Evolutionary conservation across 2,329 filamentous ascomycete genomes (phyloP), one percentile per base, ranked within the genome.

Genomic region (Zymoseptoria passerinii): DNA sequence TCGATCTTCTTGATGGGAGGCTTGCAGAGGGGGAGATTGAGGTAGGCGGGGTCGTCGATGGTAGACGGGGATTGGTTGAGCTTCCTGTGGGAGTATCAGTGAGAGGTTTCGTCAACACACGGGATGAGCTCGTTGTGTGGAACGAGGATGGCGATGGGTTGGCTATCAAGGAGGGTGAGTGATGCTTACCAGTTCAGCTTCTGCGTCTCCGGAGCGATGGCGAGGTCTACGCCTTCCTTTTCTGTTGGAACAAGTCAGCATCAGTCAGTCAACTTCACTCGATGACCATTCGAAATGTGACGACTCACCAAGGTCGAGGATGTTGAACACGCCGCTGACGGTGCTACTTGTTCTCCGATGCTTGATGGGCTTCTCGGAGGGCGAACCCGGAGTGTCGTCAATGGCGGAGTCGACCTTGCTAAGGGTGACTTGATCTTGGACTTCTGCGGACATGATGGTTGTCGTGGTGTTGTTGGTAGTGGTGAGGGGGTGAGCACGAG

Each of bases 1-100:
- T 96, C 91, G 76, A 97, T 92, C 80, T 90, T 92, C 83, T 94
- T 95, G 75, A 97, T 84, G 35, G 88, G 86, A 52, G 92, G 92
- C 61, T 78, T 86, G 68, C 89, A 87, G 67, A 97, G 84, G 61
- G 81, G 78, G 74, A 92, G 85, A 79, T 92, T 92, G 66, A 97
- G 84, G 62, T 88, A 83, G 28, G 92, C 85, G 70, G 88, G 87
- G 67, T 96, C 92, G 28, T 96, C 92, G 54, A 96, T 75, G 48
- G 83, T 82, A 61, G 80, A 77, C 49, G 90, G 83, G 40, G 91
- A 92, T 56, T 86, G 89, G 83, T 97, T 97, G 73, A 97, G 87
- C 78, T 94, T 96, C 92, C 92, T 96, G 66, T 29, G 19, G 28
- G 52, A 50, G 20, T n/a, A 16, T 20, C 16, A 28, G 44, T 27